Evolutionary conservation across 2,329 filamentous ascomycete genomes (phyloP).

Genomic region (Chalaropsis thielavioides): DNA sequence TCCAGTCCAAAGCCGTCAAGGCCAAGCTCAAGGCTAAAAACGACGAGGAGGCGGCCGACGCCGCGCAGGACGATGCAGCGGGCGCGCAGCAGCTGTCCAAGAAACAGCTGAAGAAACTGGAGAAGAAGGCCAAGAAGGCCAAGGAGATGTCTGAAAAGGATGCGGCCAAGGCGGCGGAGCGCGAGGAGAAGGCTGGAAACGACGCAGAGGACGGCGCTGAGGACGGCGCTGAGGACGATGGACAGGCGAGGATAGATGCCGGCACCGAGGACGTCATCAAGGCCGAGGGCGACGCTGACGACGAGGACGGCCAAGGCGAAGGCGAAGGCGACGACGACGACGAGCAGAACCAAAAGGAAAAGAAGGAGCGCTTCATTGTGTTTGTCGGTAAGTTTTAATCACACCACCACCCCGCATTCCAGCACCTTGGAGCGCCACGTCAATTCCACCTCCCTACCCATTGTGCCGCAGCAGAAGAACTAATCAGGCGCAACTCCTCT

Average conservation of each 20-base stretch:
- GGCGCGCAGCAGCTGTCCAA: constrained; percentile 19
- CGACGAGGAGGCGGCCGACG: constrained; percentile 2
- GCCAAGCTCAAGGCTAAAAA: constrained; percentile 14
- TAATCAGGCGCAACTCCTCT: constrained; percentile 18
- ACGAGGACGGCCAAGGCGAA: constrained; percentile 20
- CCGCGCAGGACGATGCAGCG: constrained; percentile 20
- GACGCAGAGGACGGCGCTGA: constrained; percentile 15
- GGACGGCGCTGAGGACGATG: constrained; percentile 19
- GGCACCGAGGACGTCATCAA: constrained; percentile 20
- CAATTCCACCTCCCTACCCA: constrained; percentile 15
- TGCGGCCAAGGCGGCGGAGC: constrained; percentile 19
- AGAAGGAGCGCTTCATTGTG: constrained; percentile 52
- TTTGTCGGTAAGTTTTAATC: constrained; percentile 47
- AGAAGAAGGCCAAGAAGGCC: constrained; percentile 23
- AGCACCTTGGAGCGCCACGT: too few relatives aligned
- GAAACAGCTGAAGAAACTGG: constrained; percentile 24
- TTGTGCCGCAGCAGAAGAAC: constrained; percentile 20
- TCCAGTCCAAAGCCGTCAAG: constrained; percentile 16
- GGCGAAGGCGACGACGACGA: constrained; percentile 23
- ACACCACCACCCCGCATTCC: constrained; percentile 11
- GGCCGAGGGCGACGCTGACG: constrained; percentile 21
- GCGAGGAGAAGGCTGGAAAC: constrained; percentile 20
- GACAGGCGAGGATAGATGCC: constrained; percentile 14
- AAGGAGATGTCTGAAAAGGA: constrained; percentile 25
- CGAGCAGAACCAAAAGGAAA: constrained; percentile 18